A percentile compares a stretch with the other conserved stretches of the same genome.
Evolutionary conservation across 2,329 filamentous ascomycete genomes (phyloP).

Genomic region (Phaeosphaeria sp.): DNA sequence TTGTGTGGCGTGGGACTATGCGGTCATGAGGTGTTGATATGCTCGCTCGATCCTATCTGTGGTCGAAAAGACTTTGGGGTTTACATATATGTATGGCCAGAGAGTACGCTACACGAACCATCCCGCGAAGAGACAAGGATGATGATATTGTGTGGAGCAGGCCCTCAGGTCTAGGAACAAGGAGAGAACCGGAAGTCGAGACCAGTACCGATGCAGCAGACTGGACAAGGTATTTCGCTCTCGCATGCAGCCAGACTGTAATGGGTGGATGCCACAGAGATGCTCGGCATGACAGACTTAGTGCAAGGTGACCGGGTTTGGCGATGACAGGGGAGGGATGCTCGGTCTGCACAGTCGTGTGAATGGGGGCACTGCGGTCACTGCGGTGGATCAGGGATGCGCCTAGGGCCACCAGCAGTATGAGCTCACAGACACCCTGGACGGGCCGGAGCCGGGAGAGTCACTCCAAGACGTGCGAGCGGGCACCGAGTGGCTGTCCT

Average conservation of each 20-base stretch:
- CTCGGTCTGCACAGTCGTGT: constrained; percentile 20
- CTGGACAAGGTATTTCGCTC: constrained; percentile 38
- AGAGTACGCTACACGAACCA: constrained; percentile 30
- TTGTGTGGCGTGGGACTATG: constrained; percentile 38
- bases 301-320: constrained; percentile 33
- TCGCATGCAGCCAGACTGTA: constrained; percentile 44
- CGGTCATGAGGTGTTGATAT: constrained; percentile 38
- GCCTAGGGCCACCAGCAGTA: constrained; percentile 26
- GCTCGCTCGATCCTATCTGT: constrained; percentile 29
- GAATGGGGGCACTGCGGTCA: constrained; percentile 30
- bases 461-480: constrained; percentile 30
- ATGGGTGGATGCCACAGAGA: constrained; percentile 30
- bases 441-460: constrained; percentile 33
- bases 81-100: constrained; percentile 45
- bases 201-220: constrained; percentile 40
- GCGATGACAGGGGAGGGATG: constrained; percentile 26
- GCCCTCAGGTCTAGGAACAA: constrained; percentile 35
- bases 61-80: constrained; percentile 40
- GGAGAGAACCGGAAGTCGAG: constrained; percentile 38
- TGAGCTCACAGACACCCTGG: constrained; percentile 26
- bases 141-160: constrained; percentile 40
- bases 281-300: constrained; percentile 40
- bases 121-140: constrained; percentile 44
- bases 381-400: constrained; percentile 36
- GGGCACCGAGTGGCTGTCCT: constrained; percentile 36